Conservation (phyloP, 495 filamentous ascomycete genomes). For the Zalerion maritima region DNA sequence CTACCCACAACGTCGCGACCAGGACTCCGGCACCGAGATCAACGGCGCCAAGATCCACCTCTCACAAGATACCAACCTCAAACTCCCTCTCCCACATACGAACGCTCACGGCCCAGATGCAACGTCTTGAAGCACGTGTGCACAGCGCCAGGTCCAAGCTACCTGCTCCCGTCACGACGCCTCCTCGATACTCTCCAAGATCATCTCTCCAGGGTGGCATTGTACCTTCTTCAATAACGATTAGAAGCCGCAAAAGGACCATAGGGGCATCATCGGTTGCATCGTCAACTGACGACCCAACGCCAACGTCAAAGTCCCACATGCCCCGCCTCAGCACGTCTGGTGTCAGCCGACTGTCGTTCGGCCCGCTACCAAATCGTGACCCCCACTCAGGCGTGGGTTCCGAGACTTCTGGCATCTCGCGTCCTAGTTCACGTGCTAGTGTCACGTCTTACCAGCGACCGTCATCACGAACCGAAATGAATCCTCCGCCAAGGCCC, state of each 20-base stretch:
- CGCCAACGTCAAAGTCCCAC: slow-evolving; percentile 28
- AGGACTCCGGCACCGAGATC: slow-evolving; percentile 19
- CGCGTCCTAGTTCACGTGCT: slow-evolving; percentile 47
- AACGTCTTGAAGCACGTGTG: slow-evolving; percentile 80
- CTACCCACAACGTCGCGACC: slow-evolving; percentile 15
- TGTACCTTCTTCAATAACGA: slow-evolving; percentile 62
- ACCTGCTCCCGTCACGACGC: slow-evolving; percentile 62
- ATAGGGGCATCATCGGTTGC: slow-evolving; percentile 41
- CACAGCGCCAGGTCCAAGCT: slow-evolving; percentile 89
- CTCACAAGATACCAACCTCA: slow-evolving; percentile 51
- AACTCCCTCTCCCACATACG: slow-evolving; percentile 87
- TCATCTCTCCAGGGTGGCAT: slow-evolving; percentile 36
- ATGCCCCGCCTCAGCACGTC: slow-evolving; percentile 37
- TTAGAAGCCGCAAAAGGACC: slow-evolving; percentile 57
- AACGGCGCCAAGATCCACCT: slow-evolving; percentile 19
- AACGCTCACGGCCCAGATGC: slow-evolving; percentile 88
- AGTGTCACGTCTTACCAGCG: slow-evolving; percentile 38
- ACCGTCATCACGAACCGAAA: slow-evolving; percentile 32
- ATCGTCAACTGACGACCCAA: slow-evolving; percentile 26
- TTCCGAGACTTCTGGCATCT: slow-evolving; percentile 21
- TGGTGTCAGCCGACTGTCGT: slow-evolving; percentile 37
- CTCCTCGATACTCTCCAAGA: slow-evolving; percentile 67
- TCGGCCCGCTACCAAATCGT: slow-evolving; percentile 35
- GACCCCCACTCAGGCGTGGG: no score
- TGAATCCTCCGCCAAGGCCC: slow-evolving; percentile 47